Percentiles rank a stretch among this genome's conserved stretches.
Evolutionary conservation across 768 basidiomycete genomes (phyloP).

Genomic region (Wakefieldia striispora): DNA sequence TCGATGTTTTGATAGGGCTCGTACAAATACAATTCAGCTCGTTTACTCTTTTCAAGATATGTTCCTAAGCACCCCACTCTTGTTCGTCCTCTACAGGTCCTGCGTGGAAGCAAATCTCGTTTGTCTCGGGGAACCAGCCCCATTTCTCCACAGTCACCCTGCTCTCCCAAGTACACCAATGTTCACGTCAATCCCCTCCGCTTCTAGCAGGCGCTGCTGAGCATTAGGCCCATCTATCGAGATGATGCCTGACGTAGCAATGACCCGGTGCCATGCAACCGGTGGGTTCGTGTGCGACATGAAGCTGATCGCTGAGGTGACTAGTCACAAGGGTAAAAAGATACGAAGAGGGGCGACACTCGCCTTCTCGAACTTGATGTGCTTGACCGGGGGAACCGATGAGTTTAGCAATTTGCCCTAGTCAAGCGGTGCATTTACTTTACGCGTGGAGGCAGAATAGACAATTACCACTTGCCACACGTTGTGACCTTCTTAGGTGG

Average conservation of each 20-base stretch:
- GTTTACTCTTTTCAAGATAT: not conserved
- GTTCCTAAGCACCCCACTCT: conserved; percentile 13
- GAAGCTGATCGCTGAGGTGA: conserved; percentile 63
- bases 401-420: conserved; percentile 67
- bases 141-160: conserved; percentile 50
- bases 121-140: conserved; percentile 58
- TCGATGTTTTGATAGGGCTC: conserved; percentile 32
- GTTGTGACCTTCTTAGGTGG: conserved; percentile 64
- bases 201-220: conserved; percentile 67
- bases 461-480: conserved; percentile 41
- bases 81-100: not conserved
- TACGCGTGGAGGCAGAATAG: not conserved
- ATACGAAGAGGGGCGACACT: conserved; percentile 1
- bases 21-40: conserved; percentile 11
- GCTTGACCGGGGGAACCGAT: conserved; percentile 73
- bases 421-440: not conserved
- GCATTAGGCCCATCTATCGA: conserved; percentile 48
- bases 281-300: conserved; percentile 57
- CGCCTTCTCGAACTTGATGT: conserved; percentile 76
- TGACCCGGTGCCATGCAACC: conserved; percentile 77
- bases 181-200: conserved; percentile 73
- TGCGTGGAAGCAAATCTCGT: not conserved
- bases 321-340: not conserved
- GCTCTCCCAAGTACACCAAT: conserved; percentile 49
- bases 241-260: conserved; percentile 63